Percentiles rank a stretch among this genome's conserved stretches.
phyloP scores from a whole-genome alignment of 2,329 filamentous ascomycete genomes.

The Didymella segeticola region DNA sequence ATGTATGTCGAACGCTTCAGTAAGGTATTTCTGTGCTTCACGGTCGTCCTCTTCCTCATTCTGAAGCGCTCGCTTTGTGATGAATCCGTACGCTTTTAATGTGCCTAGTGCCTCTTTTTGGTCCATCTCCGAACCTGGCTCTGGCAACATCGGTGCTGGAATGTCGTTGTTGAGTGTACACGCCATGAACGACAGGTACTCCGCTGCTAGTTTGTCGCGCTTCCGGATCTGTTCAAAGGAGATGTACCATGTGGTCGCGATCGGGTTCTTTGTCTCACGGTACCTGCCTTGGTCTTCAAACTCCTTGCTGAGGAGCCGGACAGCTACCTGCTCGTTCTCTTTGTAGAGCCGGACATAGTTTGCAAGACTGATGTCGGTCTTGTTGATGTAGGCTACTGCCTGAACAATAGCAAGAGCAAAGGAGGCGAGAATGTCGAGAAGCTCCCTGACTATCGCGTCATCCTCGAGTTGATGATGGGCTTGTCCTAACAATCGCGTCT shows the following conservation, averaged over 20 bases:
- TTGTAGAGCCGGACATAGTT: not conserved
- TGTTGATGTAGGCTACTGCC: not conserved
- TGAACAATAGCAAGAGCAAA: not conserved
- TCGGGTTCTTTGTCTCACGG: conserved; percentile 35
- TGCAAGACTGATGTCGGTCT: not conserved
- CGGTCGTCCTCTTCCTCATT: not conserved
- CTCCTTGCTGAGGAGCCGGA: not conserved
- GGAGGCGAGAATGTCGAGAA: not conserved
- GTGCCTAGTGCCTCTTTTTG: not conserved
- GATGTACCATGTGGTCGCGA: conserved; percentile 48
- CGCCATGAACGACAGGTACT: not conserved
- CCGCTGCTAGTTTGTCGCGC: not conserved
- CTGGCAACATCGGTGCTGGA: not conserved
- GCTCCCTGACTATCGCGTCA: not conserved
- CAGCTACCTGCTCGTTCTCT: not conserved
- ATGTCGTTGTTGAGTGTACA: not conserved
- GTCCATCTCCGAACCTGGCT: not conserved
- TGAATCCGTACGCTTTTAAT: not conserved
- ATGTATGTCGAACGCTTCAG: not conserved
- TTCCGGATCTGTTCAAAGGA: conserved; percentile 31
- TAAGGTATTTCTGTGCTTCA: not conserved
- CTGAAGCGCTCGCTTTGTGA: not conserved
- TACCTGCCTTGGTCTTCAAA: conserved; percentile 45
- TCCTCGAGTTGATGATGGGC: not conserved
- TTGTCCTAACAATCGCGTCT: not conserved